Percentiles rank a stretch among this genome's conserved stretches.
Conservation (phyloP, 331 rosid genomes). For the Quercus tomentella region DNA sequence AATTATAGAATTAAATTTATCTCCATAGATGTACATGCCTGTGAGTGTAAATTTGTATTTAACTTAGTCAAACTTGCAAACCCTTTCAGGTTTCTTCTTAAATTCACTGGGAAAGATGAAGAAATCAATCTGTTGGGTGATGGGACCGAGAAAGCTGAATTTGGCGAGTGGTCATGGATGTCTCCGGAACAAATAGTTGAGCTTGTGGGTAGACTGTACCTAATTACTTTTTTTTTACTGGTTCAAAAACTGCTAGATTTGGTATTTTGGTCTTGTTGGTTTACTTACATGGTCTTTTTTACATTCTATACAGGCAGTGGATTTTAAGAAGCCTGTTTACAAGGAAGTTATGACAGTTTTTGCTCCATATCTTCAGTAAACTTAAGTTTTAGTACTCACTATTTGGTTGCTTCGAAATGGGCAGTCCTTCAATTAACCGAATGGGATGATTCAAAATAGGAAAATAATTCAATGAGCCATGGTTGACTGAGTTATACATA, state of each 20-base stretch:
- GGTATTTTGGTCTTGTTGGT: not conserved
- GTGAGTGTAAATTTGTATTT: not conserved
- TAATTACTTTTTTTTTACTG: not conserved
- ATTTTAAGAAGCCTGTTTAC: constrained; percentile 94
- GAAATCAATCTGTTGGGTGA: constrained; percentile 91
- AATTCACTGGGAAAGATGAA: constrained; percentile 70
- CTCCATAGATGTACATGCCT: no score
- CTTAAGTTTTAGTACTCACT: not conserved
- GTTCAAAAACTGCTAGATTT: not conserved
- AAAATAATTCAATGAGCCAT: not conserved
- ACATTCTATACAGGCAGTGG: constrained; percentile 60
- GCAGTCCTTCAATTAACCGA: not conserved
- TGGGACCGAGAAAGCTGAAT: constrained; percentile 90
- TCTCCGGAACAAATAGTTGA: constrained; percentile 59
- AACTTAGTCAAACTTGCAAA: not conserved
- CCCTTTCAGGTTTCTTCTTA: constrained; percentile 67
- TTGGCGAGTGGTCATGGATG: constrained; percentile 93
- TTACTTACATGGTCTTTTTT: not conserved
- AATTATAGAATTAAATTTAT: not conserved
- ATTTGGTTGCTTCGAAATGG: not conserved
- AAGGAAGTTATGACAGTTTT: constrained; percentile 65
- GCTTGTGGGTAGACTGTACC: constrained; percentile 44
- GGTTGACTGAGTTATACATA: not conserved
- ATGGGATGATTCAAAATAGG: not conserved
- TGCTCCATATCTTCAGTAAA: constrained; percentile 52